Percentiles rank a stretch among this genome's conserved stretches.
These are phyloP conservation scores for Nannochloris sp. DNA, from an alignment of 139 green algal species.

Conservation along the genomic window DNA sequence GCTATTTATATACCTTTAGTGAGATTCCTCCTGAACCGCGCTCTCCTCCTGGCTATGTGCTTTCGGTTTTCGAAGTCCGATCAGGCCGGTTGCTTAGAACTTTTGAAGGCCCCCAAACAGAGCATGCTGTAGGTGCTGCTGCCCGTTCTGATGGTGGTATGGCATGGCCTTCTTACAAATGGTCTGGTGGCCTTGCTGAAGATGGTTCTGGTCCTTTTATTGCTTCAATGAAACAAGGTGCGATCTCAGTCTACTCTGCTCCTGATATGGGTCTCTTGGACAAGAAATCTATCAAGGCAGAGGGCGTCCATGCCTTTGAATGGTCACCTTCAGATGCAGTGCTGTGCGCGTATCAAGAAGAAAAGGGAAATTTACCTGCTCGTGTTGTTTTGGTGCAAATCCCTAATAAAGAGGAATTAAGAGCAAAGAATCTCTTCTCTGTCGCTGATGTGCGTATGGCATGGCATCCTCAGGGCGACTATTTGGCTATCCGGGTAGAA, in stretches of 20 bases:
- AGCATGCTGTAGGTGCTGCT: constrained; percentile 62
- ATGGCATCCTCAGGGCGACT: constrained; percentile 95
- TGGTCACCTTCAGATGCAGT: constrained; percentile 85
- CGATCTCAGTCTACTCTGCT: constrained; percentile 72
- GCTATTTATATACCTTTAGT: constrained; percentile 78
- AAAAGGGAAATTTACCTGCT: constrained; percentile 81
- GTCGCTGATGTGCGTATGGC: constrained; percentile 69
- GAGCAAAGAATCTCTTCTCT: constrained; percentile 97
- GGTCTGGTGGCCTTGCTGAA: constrained; percentile 68
- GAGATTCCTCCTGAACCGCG: constrained; percentile 15
- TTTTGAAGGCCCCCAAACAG: constrained; percentile 63
- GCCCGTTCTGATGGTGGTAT: constrained; percentile 48
- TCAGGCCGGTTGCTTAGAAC: constrained; percentile 53
- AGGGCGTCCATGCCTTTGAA: constrained; percentile 76
- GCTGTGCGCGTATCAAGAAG: constrained; percentile 74
- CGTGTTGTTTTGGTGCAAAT: constrained; percentile 69
- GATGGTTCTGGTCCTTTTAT: constrained; percentile 55
- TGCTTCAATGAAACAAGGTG: constrained; percentile 64
- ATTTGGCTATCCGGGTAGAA: constrained; percentile 92
- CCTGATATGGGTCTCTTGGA: constrained; percentile 84
- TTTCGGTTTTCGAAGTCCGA: constrained; percentile 75
- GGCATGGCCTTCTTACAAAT: constrained; percentile 90
- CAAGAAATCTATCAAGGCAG: constrained; percentile 89
- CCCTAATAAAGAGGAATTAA: constrained; percentile 71
- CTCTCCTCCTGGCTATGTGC: constrained; percentile 4